These are phyloP conservation scores for Apiospora saccharicola DNA, from an alignment of 2,329 filamentous ascomycete genomes.

Conservation along the genomic window DNA sequence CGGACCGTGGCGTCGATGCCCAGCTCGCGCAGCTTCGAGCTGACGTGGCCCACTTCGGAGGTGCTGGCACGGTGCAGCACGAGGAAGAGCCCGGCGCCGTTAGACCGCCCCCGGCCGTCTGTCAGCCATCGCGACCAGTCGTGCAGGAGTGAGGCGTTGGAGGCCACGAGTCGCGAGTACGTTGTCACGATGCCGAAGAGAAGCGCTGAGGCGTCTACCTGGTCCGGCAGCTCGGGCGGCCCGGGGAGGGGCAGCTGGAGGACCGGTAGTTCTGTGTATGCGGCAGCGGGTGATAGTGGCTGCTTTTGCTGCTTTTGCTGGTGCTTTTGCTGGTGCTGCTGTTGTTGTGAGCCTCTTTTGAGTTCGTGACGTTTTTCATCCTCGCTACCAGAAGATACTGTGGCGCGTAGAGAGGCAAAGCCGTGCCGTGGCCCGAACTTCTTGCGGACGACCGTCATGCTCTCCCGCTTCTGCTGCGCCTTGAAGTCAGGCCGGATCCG, in stretches of 20 bases:
- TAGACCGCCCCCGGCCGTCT: constrained; percentile 47
- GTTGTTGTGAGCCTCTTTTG: not conserved
- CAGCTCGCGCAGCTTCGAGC: constrained; percentile 40
- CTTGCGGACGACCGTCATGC: constrained; percentile 35
- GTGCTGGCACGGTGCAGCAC: constrained; percentile 48
- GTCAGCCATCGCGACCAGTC: constrained; percentile 57
- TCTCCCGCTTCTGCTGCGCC: constrained; percentile 29
- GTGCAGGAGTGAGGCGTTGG: constrained; percentile 48
- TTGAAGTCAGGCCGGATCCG: constrained; percentile 32
- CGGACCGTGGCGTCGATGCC: constrained; percentile 51
- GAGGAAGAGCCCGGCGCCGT: constrained; percentile 53
- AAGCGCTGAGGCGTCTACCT: constrained; percentile 48
- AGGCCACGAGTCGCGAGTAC: constrained; percentile 48
- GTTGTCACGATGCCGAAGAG: constrained; percentile 55
- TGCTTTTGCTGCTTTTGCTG: too few species aligned
- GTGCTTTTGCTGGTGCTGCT: too few species aligned
- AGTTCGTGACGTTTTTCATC: not conserved
- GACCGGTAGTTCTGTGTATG: not conserved
- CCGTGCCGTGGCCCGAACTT: constrained; percentile 19
- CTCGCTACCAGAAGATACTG: not conserved
- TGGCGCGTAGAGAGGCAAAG: not conserved
- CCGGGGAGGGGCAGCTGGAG: constrained; percentile 44
- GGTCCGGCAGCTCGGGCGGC: constrained; percentile 39
- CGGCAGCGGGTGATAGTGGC: too few species aligned
- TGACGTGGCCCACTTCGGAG: constrained; percentile 43